Evolutionary conservation across 306 rosid genomes (phyloP).

Genomic region (Calophaca sinica): DNA sequence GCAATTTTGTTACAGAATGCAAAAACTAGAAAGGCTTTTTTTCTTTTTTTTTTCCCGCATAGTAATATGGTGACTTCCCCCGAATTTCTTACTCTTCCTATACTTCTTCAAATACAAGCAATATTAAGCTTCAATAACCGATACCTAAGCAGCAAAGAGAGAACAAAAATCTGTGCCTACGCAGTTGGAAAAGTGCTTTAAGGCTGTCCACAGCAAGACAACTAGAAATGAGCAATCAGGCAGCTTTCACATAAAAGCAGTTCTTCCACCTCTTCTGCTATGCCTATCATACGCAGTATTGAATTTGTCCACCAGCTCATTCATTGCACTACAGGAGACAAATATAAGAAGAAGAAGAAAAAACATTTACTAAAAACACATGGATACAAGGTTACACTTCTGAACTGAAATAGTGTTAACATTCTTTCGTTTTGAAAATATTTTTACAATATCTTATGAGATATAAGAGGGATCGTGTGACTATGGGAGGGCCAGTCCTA

Average conservation of each 20-base stretch:
- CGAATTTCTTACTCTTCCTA: background rate
- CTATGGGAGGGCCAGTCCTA: background rate
- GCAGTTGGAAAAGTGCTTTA: slow-evolving; percentile 31
- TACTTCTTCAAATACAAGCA: slow-evolving; percentile 44
- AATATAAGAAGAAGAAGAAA: background rate
- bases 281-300: slow-evolving; percentile 93
- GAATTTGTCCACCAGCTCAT: slow-evolving; percentile 82
- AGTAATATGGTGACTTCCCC: slow-evolving; percentile 33
- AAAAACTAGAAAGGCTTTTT: background rate
- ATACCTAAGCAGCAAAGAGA: slow-evolving; percentile 39
- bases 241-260: slow-evolving; percentile 74
- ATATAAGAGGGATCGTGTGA: background rate
- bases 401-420: slow-evolving; percentile 10
- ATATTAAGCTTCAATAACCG: slow-evolving; percentile 39
- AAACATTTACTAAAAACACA: slow-evolving; percentile 17
- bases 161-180: slow-evolving; percentile 26
- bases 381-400: slow-evolving; percentile 27
- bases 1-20: slow-evolving; percentile 15
- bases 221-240: slow-evolving; percentile 36
- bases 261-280: slow-evolving; percentile 91
- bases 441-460: background rate
- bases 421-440: background rate
- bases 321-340: slow-evolving; percentile 54
- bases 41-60: background rate
- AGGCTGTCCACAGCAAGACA: slow-evolving; percentile 33